Percentiles rank a stretch among this genome's conserved stretches.
Evolutionary conservation across 2,329 filamentous ascomycete genomes (phyloP).

Genomic region (Camptophora hylomeconis): DNA sequence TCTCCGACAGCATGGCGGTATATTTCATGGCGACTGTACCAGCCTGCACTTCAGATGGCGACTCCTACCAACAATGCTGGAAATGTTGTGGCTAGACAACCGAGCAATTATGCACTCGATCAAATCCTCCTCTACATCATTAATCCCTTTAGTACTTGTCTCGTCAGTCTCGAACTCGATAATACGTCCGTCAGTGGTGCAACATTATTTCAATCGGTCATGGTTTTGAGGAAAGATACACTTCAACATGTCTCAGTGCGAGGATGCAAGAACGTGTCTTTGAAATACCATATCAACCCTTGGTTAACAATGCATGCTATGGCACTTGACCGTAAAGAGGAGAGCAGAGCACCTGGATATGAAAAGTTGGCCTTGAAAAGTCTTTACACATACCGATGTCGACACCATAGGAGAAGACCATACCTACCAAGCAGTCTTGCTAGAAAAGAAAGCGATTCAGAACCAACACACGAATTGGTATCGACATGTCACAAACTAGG

Average conservation of each 20-base stretch:
- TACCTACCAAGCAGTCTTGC: constrained; percentile 43
- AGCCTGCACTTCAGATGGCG: constrained; percentile 23
- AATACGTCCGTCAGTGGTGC: constrained; percentile 48
- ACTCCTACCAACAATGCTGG: constrained; percentile 18
- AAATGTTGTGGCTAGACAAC: constrained; percentile 31
- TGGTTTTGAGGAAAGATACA: constrained; percentile 40
- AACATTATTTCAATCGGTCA: constrained; percentile 41
- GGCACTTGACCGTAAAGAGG: constrained; percentile 23
- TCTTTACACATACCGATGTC: constrained; percentile 48
- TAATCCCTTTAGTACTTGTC: constrained; percentile 41
- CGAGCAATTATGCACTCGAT: constrained; percentile 45
- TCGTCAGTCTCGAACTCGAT: constrained; percentile 45
- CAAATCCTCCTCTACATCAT: constrained; percentile 43
- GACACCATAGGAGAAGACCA: constrained; percentile 47
- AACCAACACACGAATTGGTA: constrained; percentile 48
- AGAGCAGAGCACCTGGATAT: constrained; percentile 17
- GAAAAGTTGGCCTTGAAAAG: constrained; percentile 42
- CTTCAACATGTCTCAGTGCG: constrained; percentile 47
- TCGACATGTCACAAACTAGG: constrained; percentile 44
- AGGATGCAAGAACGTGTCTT: constrained; percentile 51
- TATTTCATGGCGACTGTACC: constrained; percentile 43
- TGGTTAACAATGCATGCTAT: constrained; percentile 38
- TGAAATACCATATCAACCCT: constrained; percentile 52
- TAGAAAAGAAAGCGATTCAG: constrained; percentile 45
- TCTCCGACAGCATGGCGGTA: constrained; percentile 50